Base-by-base conservation (phyloP, 2,329 filamentous ascomycete species). In the Simplicillium aogashimaense region DNA sequence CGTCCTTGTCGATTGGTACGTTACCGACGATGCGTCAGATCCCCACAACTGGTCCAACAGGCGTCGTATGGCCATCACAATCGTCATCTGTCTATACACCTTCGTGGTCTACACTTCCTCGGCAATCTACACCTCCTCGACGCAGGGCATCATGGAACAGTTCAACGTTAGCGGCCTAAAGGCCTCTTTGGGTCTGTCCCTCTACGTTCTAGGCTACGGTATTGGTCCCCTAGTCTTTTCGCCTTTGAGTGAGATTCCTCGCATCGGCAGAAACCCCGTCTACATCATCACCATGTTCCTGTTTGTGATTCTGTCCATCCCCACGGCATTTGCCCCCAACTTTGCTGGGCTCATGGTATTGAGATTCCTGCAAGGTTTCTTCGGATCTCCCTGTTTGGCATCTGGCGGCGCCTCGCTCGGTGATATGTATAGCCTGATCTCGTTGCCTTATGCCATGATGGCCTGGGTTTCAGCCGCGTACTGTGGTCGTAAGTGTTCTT, bases 271-370 rank as follows among this genome's bases (percentile, higher is more conserved):
- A 7, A 85, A 80, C 49, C 74, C 76, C 1, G 72, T 81, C 6
- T 86, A 86, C 56, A 72, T 83, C 29, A 55, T 74, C 47, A 81
- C 80, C 9, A 81, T 86, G 62, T 72, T 73, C 43, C 62, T 86
- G 20, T 86, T 85, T 54, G 75, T 82, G 37, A 69, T 85, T 44
- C 57, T 86, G 10, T 76, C 72, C 6, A 69, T 86, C 13, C 80
- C 81, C 0, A 75, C 79, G 0, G 76, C 78, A 0, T 55, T 85
- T 0, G 76, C 76, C 3, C 58, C 72, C 35, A 82, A 78, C 60
- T 82, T 78, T 39, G 61, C 74, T 0, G 78, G 78, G 0, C 64
- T 86, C 9, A 67, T 83, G 49, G 74, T 81, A 3, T 63, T 80
- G 3, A 70, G 79, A 2, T 82, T 82, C 57, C 57, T 83, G 4